Evolutionary conservation across 1,284 basidiomycete species (phyloP).

Genomic region (Apiotrichum domesticum): DNA sequence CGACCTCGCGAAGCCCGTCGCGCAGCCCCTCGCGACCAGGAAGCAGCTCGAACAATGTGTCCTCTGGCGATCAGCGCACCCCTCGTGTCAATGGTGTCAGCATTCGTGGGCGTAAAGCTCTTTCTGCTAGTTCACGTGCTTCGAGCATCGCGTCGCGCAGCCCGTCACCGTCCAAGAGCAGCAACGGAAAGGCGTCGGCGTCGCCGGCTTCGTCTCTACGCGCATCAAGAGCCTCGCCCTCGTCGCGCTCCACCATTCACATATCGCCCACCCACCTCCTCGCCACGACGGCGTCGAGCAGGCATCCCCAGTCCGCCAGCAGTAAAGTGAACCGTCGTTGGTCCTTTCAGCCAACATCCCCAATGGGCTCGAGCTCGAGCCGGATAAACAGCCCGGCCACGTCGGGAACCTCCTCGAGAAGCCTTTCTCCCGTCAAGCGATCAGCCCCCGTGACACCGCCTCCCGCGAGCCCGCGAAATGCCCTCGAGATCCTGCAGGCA

Average conservation of each 20-base stretch:
- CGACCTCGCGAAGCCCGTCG: no score
- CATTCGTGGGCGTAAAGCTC: neutral
- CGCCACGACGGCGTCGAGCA: neutral
- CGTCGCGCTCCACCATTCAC: no score
- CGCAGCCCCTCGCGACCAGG: no score
- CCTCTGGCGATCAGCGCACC: neutral
- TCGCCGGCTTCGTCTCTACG: no score
- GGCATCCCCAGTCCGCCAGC: neutral
- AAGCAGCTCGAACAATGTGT: no score
- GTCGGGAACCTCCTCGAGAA: neutral
- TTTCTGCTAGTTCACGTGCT: neutral
- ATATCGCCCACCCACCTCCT: no score
- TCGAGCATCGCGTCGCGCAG: neutral
- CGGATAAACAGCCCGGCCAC: neutral
- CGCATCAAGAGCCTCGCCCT: no score
- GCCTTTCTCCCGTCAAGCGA: neutral
- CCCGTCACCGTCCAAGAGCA: neutral
- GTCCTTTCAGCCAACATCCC: neutral
- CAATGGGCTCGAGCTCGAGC: neutral
- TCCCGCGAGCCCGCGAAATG: no score
- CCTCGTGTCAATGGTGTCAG: constrained; percentile 4
- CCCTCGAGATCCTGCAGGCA: no score
- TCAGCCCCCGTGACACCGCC: neutral
- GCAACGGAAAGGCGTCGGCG: neutral
- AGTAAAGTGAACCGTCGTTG: neutral